Conservation (phyloP, 139 green algal genomes). For the Tetradesmus lagerheimii region DNA sequence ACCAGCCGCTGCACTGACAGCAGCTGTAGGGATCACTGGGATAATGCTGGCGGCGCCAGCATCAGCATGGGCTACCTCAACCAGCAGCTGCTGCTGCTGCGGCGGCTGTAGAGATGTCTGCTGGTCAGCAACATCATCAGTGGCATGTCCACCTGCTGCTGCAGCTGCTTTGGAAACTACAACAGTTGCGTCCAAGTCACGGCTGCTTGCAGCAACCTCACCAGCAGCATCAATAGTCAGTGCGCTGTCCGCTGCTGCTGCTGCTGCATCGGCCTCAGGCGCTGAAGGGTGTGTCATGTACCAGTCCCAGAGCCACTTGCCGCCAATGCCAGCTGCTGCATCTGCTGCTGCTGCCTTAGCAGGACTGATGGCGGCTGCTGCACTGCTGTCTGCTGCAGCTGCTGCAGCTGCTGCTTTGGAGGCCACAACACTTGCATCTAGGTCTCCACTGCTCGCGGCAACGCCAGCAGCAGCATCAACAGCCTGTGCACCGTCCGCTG, state of each 20-base stretch:
- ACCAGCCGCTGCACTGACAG: background rate
- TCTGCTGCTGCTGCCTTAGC: slow-evolving; percentile 9
- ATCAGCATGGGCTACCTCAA: background rate
- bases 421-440: background rate
- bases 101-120: background rate
- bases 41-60: background rate
- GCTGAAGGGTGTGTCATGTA: background rate
- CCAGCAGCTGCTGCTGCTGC: background rate
- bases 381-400: background rate
- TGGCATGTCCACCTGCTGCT: background rate
- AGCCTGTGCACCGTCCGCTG: background rate
- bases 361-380: background rate
- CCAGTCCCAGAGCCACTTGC: background rate
- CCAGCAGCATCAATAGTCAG: background rate
- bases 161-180: background rate
- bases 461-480: background rate
- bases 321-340: slow-evolving; percentile 1
- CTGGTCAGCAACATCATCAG: background rate
- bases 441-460: too few relatives aligned
- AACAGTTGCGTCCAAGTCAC: background rate
- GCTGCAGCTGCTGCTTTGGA: background rate
- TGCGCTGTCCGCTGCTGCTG: background rate
- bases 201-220: background rate
- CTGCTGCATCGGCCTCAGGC: background rate
- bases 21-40: background rate